Evolutionary conservation across 371 early-diverging fungal species (phyloP).

Genomic region (Amoeboaphelidium protococcarum): DNA sequence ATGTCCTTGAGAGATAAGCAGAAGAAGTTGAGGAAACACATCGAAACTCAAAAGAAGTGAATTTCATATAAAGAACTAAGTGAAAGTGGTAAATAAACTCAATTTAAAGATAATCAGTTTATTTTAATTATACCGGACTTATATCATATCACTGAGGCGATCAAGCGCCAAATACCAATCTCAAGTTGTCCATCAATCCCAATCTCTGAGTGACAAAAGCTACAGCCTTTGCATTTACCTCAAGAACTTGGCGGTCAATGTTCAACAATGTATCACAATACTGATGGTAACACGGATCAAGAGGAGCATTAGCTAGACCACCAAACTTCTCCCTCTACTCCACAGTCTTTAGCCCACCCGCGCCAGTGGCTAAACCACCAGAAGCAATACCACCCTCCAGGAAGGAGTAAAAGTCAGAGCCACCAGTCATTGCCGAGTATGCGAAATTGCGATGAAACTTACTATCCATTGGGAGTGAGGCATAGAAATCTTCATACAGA

Average conservation of each 20-base stretch:
- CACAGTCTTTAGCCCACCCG: conserved; percentile 26
- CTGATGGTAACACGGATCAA: conserved; percentile 36
- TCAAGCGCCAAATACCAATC: too few relatives aligned
- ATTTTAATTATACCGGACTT: too few relatives aligned
- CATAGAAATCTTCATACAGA: conserved; percentile 27
- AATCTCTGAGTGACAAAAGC: conserved; percentile 1
- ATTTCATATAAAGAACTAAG: too few relatives aligned
- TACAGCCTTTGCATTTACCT: background rate
- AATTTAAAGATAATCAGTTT: too few relatives aligned
- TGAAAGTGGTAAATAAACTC: too few relatives aligned
- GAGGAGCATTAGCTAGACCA: conserved; percentile 29
- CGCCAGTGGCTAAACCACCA: conserved; percentile 38
- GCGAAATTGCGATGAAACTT: conserved; percentile 6
- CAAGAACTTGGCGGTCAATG: conserved; percentile 11
- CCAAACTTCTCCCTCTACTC: conserved; percentile 27
- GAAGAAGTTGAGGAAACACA: background rate
- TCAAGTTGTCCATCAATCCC: background rate
- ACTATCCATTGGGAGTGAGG: conserved; percentile 1
- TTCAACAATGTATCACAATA: conserved; percentile 14
- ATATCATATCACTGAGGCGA: too few relatives aligned
- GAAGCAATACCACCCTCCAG: conserved; percentile 19
- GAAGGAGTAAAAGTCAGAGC: conserved; percentile 21
- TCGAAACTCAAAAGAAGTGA: background rate
- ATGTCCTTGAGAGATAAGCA: conserved; percentile 45
- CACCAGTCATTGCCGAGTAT: conserved; percentile 17